Conservation (phyloP, 192 early-diverging fungal genomes). For the Linnemannia hyalina region DNA sequence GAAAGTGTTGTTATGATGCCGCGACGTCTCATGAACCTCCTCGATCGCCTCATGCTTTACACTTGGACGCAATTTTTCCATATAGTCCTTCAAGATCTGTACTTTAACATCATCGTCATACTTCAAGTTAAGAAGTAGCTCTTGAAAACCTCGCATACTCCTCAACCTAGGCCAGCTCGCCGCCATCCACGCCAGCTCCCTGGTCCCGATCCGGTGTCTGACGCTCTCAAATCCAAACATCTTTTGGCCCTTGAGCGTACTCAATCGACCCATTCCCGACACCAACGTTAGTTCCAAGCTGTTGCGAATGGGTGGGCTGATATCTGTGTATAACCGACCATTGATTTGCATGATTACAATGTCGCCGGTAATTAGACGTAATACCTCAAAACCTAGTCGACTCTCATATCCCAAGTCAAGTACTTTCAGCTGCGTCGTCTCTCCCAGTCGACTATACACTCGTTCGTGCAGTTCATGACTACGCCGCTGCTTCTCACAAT, state of each 20-base stretch:
- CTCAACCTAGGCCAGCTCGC: neutral
- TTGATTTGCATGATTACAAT: neutral
- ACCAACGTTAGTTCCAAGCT: neutral
- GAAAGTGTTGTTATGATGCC: neutral
- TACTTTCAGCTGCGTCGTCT: too few relatives aligned
- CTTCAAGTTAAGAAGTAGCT: too few relatives aligned
- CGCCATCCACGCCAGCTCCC: neutral
- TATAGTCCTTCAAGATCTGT: neutral
- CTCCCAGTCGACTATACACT: neutral
- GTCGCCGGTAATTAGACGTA: neutral
- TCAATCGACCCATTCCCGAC: neutral
- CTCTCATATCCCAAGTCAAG: too few relatives aligned
- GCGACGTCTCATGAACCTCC: neutral
- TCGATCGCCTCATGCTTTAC: neutral
- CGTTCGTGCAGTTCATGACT: neutral
- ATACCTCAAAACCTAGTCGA: neutral
- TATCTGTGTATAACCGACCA: neutral
- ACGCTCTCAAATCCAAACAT: neutral
- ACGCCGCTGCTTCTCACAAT: too few relatives aligned
- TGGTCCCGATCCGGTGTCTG: neutral
- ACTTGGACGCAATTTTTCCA: neutral
- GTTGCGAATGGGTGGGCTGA: neutral
- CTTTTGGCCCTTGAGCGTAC: too few relatives aligned
- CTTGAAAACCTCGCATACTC: neutral
- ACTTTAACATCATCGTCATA: neutral